Conservation (phyloP, 2,329 filamentous ascomycete species). For the Fusarium bactridioides region DNA sequence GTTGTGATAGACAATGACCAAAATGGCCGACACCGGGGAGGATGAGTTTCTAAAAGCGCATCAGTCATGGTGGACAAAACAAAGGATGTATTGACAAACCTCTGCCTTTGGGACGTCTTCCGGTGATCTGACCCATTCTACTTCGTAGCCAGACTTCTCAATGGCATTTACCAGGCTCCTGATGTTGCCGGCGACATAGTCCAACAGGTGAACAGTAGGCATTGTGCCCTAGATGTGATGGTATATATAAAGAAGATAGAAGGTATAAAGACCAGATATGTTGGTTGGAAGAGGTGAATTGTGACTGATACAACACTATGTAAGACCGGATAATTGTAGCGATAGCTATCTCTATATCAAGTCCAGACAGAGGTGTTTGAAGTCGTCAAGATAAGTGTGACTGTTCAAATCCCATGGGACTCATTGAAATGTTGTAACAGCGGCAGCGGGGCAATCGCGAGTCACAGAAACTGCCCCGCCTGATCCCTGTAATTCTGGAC, state of each 20-base stretch:
- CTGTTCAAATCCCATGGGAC: conserved; percentile 25
- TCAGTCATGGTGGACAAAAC: conserved; percentile 11
- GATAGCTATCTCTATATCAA: conserved; percentile 25
- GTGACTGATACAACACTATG: background rate
- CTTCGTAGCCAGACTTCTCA: conserved; percentile 90
- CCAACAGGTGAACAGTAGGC: conserved; percentile 78
- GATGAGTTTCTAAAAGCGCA: conserved; percentile 77
- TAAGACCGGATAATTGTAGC: background rate
- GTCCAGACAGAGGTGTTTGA: conserved; percentile 8
- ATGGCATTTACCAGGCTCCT: conserved; percentile 97
- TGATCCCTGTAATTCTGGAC: conserved; percentile 36
- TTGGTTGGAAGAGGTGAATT: background rate
- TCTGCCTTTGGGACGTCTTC: conserved; percentile 86
- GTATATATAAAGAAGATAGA: conserved; percentile 3
- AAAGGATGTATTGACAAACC: conserved; percentile 58
- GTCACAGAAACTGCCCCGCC: conserved; percentile 38
- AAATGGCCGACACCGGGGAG: conserved; percentile 97
- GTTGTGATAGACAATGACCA: conserved; percentile 89
- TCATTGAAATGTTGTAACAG: conserved; percentile 22
- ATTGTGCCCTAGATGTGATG: conserved; percentile 55
- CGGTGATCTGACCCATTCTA: conserved; percentile 90
- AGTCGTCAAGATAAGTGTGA: conserved; percentile 17
- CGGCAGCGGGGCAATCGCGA: conserved; percentile 38
- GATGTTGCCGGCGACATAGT: conserved; percentile 97
- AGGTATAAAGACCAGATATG: conserved; percentile 4